These are phyloP conservation scores for Lineolata rhizophorae DNA, from an alignment of 495 filamentous ascomycete genomes.

Conservation along the genomic window DNA sequence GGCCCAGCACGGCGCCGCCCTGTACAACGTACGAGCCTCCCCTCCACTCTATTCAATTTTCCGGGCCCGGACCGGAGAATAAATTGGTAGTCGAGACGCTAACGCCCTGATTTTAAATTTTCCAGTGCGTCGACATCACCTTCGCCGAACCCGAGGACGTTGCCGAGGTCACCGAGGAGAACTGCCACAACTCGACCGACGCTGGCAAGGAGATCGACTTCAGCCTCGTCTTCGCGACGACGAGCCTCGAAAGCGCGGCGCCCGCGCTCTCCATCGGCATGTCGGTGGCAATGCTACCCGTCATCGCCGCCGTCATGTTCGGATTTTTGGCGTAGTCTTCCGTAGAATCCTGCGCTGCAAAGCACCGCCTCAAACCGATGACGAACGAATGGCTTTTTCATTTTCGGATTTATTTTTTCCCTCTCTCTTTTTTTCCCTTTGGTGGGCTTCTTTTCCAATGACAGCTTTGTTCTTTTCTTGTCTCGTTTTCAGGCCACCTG, in stretches of 20 bases:
- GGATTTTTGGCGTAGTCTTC: too few species aligned
- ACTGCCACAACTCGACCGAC: slow-evolving; percentile 67
- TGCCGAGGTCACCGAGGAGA: slow-evolving; percentile 44
- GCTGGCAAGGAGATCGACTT: slow-evolving; percentile 30
- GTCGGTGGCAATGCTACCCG: neutral
- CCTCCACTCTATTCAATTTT: too few species aligned
- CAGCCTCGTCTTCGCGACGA: slow-evolving; percentile 46
- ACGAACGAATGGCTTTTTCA: too few species aligned
- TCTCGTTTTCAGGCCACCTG: too few species aligned
- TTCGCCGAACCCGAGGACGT: slow-evolving; percentile 63
- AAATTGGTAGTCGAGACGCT: slow-evolving; percentile 6
- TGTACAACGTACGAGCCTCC: slow-evolving; percentile 60
- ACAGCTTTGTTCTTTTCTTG: too few species aligned
- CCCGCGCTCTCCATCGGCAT: neutral
- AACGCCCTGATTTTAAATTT: slow-evolving; percentile 6
- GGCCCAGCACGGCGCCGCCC: slow-evolving; percentile 68
- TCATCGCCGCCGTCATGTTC: too few species aligned
- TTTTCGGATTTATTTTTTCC: too few species aligned
- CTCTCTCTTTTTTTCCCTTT: too few species aligned
- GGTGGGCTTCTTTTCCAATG: too few species aligned
- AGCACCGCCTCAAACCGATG: too few species aligned
- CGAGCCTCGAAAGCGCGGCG: slow-evolving; percentile 6
- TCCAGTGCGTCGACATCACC: slow-evolving; percentile 73
- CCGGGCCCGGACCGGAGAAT: too few species aligned
- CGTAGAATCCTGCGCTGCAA: too few species aligned